Evolutionary conservation across 2,329 filamentous ascomycete species (phyloP), one percentile per base, ranked within the genome.

Genomic region (Dactylellina parvicollis): DNA sequence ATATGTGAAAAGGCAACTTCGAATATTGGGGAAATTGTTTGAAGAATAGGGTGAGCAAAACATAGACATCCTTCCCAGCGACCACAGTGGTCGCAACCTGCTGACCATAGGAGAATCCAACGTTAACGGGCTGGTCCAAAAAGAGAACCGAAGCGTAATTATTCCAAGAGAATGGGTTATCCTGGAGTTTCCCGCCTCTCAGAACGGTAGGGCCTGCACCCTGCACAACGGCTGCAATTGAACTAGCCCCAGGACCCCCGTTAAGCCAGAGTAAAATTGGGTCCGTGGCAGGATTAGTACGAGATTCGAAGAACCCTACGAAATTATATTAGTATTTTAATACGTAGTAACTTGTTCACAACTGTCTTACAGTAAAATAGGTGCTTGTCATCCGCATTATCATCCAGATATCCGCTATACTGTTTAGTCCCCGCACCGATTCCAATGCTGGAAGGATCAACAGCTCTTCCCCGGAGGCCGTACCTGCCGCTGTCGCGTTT

Each of bases 71-170:
- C 87, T 98, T 98, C 84, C 92, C 92, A 52, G 95, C 95, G 77
- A 94, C 94, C 75, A 96, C 88, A 18, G 94, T 98, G 86, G 95
- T 93, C 84, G 88, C 93, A 79, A 98, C 94, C 22, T 89, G 85
- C 76, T 85, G 84, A 76, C 91, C 93, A 86, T 99, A 98, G 9
- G 95, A 98, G 85, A 92, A 99, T 77, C 95, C 95, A 72, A 96
- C 93, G 79, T 98, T 98, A 84, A 99, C 93, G 70, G 95, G 95
- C 84, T 99, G 95, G 82, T 99, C 95, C 75, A 99, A 88, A 90
- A 98, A 99, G 83, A 99, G 98, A 80, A 99, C 92, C 47, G 92
- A 97, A 75, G 95, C 94, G 79, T 98, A 98, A 81, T 88, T 89
- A 84, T 98, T 99, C 95, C 95, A 99, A 4, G 93, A 91, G 83